Evolutionary conservation across 2,329 filamentous ascomycete species (phyloP), one percentile per base, ranked within the genome.

Genomic region (Beauveria sp.): DNA sequence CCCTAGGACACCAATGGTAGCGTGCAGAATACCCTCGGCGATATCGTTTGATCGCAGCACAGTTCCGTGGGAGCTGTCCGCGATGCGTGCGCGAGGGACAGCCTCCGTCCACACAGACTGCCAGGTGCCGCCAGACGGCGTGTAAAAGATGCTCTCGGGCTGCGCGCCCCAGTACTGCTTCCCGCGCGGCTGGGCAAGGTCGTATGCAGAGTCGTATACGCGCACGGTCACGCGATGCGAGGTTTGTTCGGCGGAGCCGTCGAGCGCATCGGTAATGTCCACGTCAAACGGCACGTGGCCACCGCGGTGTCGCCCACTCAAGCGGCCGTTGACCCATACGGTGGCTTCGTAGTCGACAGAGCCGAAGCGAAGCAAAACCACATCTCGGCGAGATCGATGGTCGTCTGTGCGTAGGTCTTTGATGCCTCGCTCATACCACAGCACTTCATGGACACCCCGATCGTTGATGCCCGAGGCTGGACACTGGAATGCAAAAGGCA

Each of bases 101-200:
- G 77, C 77, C 65, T 86, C 84, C 2, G 83, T 70, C 78, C 81
- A 83, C 3, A 84, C 82, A 18, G 73, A 77, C 69, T 84, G 82
- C 82, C 82, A 85, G 61, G 84, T 82, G 26, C 82, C 82, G 30
- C 79, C 80, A 9, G 80, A 81, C 0, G 82, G 82, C 0, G 80
- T 83, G 67, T 84, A 84, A 67, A 84, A 85, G 66, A 84, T 84
- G 57, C 79, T 82, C 69, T 86, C 83, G 0, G 84, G 82, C 69
- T 84, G 77, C 1, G 81, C 80, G 3, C 77, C 79, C 84, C 84
- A 86, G 67, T 86, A 86, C 70, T 89, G 86, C 70, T 89, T 89
- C 0, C 86, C 86, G 38, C 86, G 77, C 1, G 84, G 86, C 69
- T 89, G 86, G 0, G 81, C 80, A 8, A 88, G 72, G 63, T 89